Percentiles rank a stretch among this genome's conserved stretches.
phyloP scores from a whole-genome alignment of 108 stramenopile species.

The Stephanodiscus minutulus region DNA sequence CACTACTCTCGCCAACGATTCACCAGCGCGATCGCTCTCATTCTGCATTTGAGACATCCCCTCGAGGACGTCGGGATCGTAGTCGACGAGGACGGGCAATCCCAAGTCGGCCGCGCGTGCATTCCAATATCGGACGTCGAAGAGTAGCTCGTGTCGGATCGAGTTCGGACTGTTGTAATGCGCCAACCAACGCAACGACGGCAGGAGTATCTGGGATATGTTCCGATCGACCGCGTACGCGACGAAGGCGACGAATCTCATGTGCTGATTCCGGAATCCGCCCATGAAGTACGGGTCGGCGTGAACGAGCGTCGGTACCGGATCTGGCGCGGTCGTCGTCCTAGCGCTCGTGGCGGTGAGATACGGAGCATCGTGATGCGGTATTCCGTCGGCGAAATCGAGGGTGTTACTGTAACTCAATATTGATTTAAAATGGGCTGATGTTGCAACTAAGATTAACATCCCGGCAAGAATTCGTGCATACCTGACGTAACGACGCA shows the following conservation, averaged over 20 bases:
- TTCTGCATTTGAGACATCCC: neutral
- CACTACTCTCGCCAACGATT: too few relatives aligned
- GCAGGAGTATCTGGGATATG: conserved; percentile 55
- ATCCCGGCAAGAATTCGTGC: too few relatives aligned
- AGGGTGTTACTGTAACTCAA: too few relatives aligned
- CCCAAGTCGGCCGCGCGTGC: conserved; percentile 18
- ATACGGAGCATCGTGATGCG: too few relatives aligned
- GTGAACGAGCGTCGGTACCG: conserved; percentile 10
- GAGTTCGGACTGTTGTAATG: conserved; percentile 23
- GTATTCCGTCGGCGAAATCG: too few relatives aligned
- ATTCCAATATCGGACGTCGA: conserved; percentile 80
- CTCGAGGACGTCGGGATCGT: conserved; percentile 24
- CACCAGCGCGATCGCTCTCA: neutral
- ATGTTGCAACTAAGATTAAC: too few relatives aligned
- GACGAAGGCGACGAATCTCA: conserved; percentile 65
- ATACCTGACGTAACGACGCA: too few relatives aligned
- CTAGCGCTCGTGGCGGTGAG: too few relatives aligned
- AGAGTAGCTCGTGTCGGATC: conserved; percentile 62
- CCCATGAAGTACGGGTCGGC: conserved; percentile 55
- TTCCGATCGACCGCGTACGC: conserved; percentile 41
- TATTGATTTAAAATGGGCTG: too few relatives aligned
- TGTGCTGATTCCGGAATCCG: conserved; percentile 78
- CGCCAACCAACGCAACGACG: conserved; percentile 61
- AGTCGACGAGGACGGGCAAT: conserved; percentile 20
- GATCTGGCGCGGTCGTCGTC: neutral